Conservation (phyloP, 208 protist genomes). For the Wallacemonas sp. region DNA sequence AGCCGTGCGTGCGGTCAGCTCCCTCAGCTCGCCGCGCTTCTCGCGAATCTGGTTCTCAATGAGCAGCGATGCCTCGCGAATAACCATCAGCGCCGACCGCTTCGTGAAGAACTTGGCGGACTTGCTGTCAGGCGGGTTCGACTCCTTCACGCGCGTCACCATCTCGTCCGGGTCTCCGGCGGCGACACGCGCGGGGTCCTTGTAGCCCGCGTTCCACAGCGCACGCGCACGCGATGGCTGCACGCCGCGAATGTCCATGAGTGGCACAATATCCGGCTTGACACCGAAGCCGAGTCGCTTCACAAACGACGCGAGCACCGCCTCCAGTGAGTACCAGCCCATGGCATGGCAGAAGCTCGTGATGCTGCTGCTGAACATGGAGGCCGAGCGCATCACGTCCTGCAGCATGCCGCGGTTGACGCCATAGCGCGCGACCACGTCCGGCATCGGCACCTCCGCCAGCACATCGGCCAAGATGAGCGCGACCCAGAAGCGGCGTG, state of each 20-base stretch:
- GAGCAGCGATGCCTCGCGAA: conserved; percentile 63
- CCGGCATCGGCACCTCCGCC: conserved; percentile 67
- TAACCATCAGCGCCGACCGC: conserved; percentile 53
- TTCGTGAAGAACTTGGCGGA: conserved; percentile 70
- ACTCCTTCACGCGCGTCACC: conserved; percentile 57
- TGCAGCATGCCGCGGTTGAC: conserved; percentile 87
- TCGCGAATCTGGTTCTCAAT: conserved; percentile 67
- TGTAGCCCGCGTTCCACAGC: conserved; percentile 83
- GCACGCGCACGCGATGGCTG: conserved; percentile 77
- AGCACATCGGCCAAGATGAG: conserved; percentile 88
- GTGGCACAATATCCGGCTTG: conserved; percentile 88
- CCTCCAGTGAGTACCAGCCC: conserved; percentile 89
- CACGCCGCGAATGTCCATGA: conserved; percentile 87
- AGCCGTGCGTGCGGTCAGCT: conserved; percentile 31
- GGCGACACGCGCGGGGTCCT: conserved; percentile 47
- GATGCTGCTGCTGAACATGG: conserved; percentile 89
- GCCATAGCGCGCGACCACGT: conserved; percentile 70
- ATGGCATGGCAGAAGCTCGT: conserved; percentile 88
- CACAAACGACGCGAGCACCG: conserved; percentile 84
- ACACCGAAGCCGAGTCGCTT: conserved; percentile 89
- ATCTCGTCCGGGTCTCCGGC: conserved; percentile 62
- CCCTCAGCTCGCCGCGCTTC: conserved; percentile 72
- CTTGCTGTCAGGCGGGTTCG: conserved; percentile 57
- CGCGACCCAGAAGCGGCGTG: conserved; percentile 89
- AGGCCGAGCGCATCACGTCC: conserved; percentile 76